Evolutionary conservation across 768 basidiomycete genomes (phyloP).

Genomic region (Neoboletus magnificus): DNA sequence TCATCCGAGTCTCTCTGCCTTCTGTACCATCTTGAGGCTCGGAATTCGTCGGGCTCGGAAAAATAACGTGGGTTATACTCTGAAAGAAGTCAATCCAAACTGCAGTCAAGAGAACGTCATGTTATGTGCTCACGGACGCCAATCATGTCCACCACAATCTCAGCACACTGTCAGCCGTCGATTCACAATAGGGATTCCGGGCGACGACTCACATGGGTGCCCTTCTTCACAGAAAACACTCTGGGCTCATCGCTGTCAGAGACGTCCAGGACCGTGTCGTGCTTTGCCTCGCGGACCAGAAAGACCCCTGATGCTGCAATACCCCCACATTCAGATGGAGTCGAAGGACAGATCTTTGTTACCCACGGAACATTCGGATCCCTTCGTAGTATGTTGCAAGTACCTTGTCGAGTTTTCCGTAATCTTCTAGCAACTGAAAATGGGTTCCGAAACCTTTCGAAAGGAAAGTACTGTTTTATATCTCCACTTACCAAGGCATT

Average conservation of each 20-base stretch:
- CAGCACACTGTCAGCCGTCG: neutral
- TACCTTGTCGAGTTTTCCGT: constrained; percentile 28
- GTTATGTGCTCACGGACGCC: constrained; percentile 23
- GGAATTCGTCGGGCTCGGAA: constrained; percentile 35
- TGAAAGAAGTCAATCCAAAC: constrained; percentile 11
- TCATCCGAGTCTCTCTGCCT: constrained; percentile 1
- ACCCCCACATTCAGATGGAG: neutral
- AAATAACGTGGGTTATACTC: constrained; percentile 38
- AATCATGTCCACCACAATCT: constrained; percentile 31
- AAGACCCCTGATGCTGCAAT: constrained; percentile 28
- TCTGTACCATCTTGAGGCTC: constrained; percentile 39
- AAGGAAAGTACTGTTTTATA: neutral
- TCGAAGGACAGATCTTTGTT: neutral
- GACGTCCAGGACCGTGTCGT: constrained; percentile 25
- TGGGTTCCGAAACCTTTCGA: neutral
- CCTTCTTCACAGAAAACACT: constrained; percentile 23
- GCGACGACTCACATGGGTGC: constrained; percentile 13
- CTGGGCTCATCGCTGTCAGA: constrained; percentile 14
- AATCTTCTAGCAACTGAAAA: constrained; percentile 23
- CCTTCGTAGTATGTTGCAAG: constrained; percentile 32
- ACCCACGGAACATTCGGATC: constrained; percentile 34
- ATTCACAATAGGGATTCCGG: neutral
- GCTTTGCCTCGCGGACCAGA: constrained; percentile 29
- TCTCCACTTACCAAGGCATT: constrained; percentile 12
- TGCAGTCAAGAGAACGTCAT: neutral